Evolutionary conservation across 1,284 basidiomycete genomes (phyloP), one percentile per base, ranked within the genome.

Genomic region (Phlebopus sp.): DNA sequence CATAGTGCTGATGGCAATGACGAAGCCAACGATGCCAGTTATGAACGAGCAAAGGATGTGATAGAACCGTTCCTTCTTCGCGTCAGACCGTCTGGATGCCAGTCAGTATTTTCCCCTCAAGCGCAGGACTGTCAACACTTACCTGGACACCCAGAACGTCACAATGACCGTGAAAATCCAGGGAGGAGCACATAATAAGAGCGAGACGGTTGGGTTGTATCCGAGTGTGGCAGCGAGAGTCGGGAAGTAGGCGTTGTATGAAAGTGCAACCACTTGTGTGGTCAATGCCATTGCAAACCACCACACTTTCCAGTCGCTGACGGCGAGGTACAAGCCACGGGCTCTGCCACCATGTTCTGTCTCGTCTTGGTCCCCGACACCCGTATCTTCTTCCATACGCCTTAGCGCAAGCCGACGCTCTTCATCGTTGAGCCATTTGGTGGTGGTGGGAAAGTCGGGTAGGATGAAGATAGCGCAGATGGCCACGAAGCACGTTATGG

Each of bases 211-310:
- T 29, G 72, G 66, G 56, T 70, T 74, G 66, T 78, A 90, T 11
- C 86, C 86, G 60, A 92, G 71, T 6, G 90, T 92, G 6, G 74
- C 76, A 37, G 69, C 79, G 51, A 85, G 64, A 1, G 85, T 88
- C 19, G 87, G 86, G 72, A 90, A 87, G 67, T 80, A 85, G 25
- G 82, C 82, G 64, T 90, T 90, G 76, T 90, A 92, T 9, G 79
- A 82, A 7, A 91, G 64, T 9, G 83, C 46, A 46, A 41, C 17
- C 7, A 50, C 44, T 43, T 62, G 55, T 4, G 58, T 37, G 4
- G 47, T 11, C 42, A 44, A 31, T 43, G 15, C 82, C 79, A 69
- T 87, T 87, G 18, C 82, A 78, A 49, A 88, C 60, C 46, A 77
- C 75, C 62, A 74, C 59, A 56, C 81, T 60, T 79, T 84, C 81